Evolutionary conservation across 2,329 filamentous ascomycete genomes (phyloP), one percentile per base, ranked within the genome.

Genomic region (Epichloe bromicola): DNA sequence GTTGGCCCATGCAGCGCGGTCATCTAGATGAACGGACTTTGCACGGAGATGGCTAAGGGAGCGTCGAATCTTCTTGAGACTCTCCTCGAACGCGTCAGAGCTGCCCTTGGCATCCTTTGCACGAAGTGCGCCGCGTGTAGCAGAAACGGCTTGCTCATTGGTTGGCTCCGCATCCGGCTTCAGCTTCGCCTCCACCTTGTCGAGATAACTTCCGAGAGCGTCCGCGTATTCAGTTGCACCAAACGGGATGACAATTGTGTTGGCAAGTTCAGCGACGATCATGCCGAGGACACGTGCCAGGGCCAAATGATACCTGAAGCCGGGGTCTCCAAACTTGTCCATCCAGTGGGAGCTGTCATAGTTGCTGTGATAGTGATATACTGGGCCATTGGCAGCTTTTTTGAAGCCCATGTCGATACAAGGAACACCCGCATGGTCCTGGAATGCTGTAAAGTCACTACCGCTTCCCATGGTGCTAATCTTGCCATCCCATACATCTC

Each of bases 261-360:
- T 80, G 8, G 74, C 70, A 12, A 88, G 69, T 55, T 79, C 76
- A 4, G 80, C 79, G 1, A 80, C 71, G 20, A 82, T 68, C 41
- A 87, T 62, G 17, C 76, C 79, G 43, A 84, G 73, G 12, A 90
- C 64, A 62, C 85, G 83, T 2, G 84, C 75, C 70, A 82, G 78
- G 46, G 83, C 72, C 54, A 73, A 65, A 65, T 88, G 85, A 60
- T 88, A 86, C 44, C 75, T 70, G 51, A 80, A 83, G 20, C 73
- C 77, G 2, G 74, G 74, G 60, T 95, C 90, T 41, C 87, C 88
- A 55, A 79, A 93, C 23, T 76, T 78, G 50, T 82, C 76, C 87
- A 95, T 94, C 89, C 90, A 95, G 66, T 85, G 74, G 65, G 89
- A 93, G 60, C 82, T 88, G 65, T 95, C 89, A 66, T 94, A 95